Evolutionary conservation across 202 grass and related monocot genomes (phyloP), one percentile per base, ranked within the genome.

Genomic region (Panicum hallii): DNA sequence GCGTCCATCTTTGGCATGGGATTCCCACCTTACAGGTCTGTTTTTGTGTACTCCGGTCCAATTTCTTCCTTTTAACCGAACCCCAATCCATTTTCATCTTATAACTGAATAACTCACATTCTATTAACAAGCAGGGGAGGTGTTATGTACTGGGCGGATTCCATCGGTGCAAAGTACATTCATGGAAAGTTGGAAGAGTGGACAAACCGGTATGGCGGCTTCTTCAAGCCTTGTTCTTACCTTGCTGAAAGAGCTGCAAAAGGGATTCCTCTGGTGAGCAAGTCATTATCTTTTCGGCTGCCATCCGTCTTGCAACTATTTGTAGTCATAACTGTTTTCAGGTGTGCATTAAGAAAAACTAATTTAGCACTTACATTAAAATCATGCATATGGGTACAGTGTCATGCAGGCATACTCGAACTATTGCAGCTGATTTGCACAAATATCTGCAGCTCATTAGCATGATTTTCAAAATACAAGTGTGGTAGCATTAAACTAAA

Each of bases 1-100:
- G 96, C 96, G 42, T 95, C 96, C 14, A 81, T 95, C 66, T 95
- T 99, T 0, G 93, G 96, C 77, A 95, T 95, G 93, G 96, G 93
- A 2, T 99, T 99, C 86, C 96, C 96, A 71, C 86, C 93, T 80
- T 95, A 99, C 77, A 95, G 96, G 96, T 95, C 53, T 14, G 41
- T 40, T 79, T 81, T 66, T 55, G 17, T 56, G 65, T 81, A 49
- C 14, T 46, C 46, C 54, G n/a, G 26, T 65, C 38, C 30, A 74
- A 19, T 60, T 78, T 89, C 45, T 9, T 62, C 19, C 63, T 10
- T 1, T 63, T 60, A 49, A 77, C 14, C 4, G 42, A 78, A 32
- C 1, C 1, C 15, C 1, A 2, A 26, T 30, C 10, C 19, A 20
- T 68, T 73, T 76, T 30, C 57, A 40, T 72, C 20, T 28, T 16